phyloP scores from a whole-genome alignment of 345 rosid species.

The Lepidium aucheri region DNA sequence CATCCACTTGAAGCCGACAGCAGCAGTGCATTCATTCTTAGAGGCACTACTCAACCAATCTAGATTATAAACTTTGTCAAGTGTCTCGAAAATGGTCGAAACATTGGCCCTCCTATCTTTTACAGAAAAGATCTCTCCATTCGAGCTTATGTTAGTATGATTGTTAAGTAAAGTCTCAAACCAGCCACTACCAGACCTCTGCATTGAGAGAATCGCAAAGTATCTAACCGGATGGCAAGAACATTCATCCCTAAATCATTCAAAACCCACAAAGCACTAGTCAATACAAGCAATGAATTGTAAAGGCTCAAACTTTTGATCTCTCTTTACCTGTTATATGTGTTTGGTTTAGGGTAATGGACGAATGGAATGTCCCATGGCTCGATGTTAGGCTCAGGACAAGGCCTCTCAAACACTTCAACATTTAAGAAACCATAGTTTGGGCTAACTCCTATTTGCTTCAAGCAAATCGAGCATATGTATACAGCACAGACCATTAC shows the following conservation, averaged over 20 bases:
- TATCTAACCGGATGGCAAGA: slow-evolving; percentile 76
- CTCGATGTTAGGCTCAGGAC: slow-evolving; percentile 57
- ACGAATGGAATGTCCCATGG: slow-evolving; percentile 87
- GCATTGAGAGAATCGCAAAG: slow-evolving; percentile 97
- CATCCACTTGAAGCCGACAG: slow-evolving; percentile 99
- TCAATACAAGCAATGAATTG: not conserved
- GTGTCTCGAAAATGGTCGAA: slow-evolving; percentile 62
- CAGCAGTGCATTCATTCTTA: slow-evolving; percentile 91
- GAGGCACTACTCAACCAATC: slow-evolving; percentile 97
- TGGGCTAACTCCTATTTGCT: slow-evolving; percentile 47
- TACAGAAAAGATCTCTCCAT: slow-evolving; percentile 91
- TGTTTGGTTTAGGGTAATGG: slow-evolving; percentile 71
- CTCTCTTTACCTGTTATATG: slow-evolving; percentile 52
- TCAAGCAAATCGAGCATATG: slow-evolving; percentile 63
- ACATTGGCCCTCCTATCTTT: slow-evolving; percentile 79
- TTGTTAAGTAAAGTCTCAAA: slow-evolving; percentile 89
- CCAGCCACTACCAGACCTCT: slow-evolving; percentile 99
- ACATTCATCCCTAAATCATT: slow-evolving; percentile 64
- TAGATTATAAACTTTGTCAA: slow-evolving; percentile 73
- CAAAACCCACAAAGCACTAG: not conserved
- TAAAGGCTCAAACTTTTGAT: not conserved
- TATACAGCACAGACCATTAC: slow-evolving; percentile 68
- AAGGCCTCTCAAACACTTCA: slow-evolving; percentile 44
- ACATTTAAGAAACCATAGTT: slow-evolving; percentile 38
- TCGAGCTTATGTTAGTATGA: slow-evolving; percentile 91